Base-by-base conservation (phyloP, 805 yeast genomes). In the Candida cerambycidarum region DNA sequence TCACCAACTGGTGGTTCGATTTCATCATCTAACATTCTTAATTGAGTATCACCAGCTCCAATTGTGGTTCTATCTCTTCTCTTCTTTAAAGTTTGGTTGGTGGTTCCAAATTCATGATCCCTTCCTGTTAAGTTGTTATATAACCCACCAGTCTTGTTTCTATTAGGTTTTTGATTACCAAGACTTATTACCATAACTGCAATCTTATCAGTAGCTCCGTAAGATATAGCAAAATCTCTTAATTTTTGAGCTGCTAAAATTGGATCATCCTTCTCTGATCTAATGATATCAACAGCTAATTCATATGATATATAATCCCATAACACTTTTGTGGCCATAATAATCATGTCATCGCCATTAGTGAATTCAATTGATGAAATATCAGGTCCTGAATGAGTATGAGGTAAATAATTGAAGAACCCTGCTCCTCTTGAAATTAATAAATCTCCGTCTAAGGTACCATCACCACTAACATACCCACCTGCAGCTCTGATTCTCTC, bases 1-100 rank as follows among this genome's bases (percentile, higher is more conserved):
- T 89, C 89, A 2, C 98, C 98, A 5, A 83, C 82, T 2, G 99
- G 99, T 2, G 99, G 97, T 8, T 85, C 82, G 45, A 93, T 90
- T 57, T 93, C 99, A 31, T 84, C 86, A 46, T 88, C 95, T 42
- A 89, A 69, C 56, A 95, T 79, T 54, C 96, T 80, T 52, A 90
- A 70, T 1, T 83, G 77, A 0, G 95, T 79, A 61, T 90, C 97
- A 50, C 80, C 56, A 60, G 89, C 96, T 48, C 80, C 56, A 13
- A 34, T 7, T 8, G 38, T 19, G 0, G 58, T 52, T 24, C 44
- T 35, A 16, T 48, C 48, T 29, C 49, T 48, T 36, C 54, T 42
- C 62, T 78, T 61, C 32, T 79, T 66, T 8, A 25, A 10, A 10
- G 15, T 24, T 17, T 23, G 37, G 16, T 39, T 39, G 31, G 62